Base-by-base conservation (phyloP, 1,284 basidiomycete species). In the Boletus smithii region DNA sequence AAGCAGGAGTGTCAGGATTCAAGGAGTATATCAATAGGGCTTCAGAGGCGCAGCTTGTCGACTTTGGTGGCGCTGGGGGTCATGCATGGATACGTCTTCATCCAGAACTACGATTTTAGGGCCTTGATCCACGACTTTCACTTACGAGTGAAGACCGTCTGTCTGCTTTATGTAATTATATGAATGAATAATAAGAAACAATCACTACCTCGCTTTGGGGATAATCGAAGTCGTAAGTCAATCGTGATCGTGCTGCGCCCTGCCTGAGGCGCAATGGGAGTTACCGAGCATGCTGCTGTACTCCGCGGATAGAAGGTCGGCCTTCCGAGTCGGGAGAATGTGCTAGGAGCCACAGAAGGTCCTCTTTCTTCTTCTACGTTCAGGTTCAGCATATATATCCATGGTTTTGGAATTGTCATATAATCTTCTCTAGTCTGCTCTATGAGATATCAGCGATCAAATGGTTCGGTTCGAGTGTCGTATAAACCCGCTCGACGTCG, bases 401-500 rank as follows among this genome's bases (percentile, higher is more conserved):
- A 46, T 36, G 5, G n/a, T 20, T 43, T 38, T 35, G 20, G 26
- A 29, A 29, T 23, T 35, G 26, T 30, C 41, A 26, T 34, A 16
- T 30, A 23, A 36, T 18, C 27, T 18, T 18, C 31, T 45, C 46
- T 50, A 50, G n/a, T 26, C 11, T 54, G 41, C 35, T 46, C 50
- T 53, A 65, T 44, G 42, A 47, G 35, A 45, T 32, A 49, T 56
- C 59, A 41, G 51, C 62, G 26, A 69, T 48, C 17, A 69, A 44
- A 50, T 32, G 41, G 30, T 66, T 67, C 14, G 51, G 49, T 44
- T 73, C 73, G 36, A 76, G 50, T 22, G 73, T 78, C 37, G 81
- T 84, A 73, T 79, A 85, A 34, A 88, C 80, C 37, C 75, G 75
- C 46, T 81, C 67, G 13, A 77, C 79, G 58, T 86, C 85, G 51